Conservation (phyloP, 306 rosid genomes). For the Nissolia schottii region DNA sequence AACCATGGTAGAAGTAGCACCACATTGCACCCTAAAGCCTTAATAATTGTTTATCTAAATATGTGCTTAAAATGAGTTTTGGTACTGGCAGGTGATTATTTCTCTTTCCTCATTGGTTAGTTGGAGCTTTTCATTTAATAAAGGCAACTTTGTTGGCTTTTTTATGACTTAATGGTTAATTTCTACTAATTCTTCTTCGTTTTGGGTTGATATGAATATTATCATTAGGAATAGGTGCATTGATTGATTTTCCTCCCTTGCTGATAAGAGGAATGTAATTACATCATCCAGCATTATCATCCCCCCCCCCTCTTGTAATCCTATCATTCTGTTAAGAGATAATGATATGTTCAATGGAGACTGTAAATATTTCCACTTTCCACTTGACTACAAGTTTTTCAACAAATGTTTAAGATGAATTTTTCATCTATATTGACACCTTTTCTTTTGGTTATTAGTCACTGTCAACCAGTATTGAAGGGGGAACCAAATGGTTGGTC, state of each 20-base stretch:
- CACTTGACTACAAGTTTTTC: neutral
- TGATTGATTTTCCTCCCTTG: neutral
- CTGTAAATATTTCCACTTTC: constrained; percentile 13
- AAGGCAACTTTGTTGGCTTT: neutral
- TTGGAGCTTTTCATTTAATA: neutral
- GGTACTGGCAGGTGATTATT: neutral
- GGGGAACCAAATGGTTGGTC: constrained; percentile 86
- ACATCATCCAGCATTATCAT: neutral
- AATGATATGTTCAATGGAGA: neutral
- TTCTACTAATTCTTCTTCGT: neutral
- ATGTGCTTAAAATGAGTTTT: neutral
- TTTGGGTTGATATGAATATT: neutral
- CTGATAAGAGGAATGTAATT: neutral
- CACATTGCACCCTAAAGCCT: neutral
- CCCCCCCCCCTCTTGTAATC: neutral
- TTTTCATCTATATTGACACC: constrained; percentile 13
- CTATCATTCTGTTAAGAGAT: neutral
- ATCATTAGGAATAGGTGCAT: neutral
- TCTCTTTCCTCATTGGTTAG: neutral
- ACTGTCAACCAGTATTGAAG: constrained; percentile 56
- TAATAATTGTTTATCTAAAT: neutral
- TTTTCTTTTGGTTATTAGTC: constrained; percentile 46
- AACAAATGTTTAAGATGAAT: neutral
- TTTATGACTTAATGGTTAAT: neutral
- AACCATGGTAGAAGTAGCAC: neutral